A percentile compares a stretch with the other conserved stretches of the same genome.
Evolutionary conservation across 768 basidiomycete genomes (phyloP).

Genomic region (Termitomyces eurrhizus): DNA sequence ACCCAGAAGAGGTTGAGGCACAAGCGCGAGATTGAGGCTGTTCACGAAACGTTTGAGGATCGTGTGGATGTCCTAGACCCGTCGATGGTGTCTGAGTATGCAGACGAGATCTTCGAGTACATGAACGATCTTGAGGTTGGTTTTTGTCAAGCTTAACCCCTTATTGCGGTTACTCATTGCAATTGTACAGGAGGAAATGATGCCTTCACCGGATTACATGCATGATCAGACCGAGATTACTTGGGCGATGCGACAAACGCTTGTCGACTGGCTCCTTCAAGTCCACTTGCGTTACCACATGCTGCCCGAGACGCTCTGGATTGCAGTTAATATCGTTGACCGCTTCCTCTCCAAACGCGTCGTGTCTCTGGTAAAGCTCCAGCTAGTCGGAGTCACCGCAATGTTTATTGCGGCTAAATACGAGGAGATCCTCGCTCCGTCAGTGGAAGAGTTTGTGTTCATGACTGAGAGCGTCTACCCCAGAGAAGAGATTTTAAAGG

Average conservation of each 20-base stretch:
- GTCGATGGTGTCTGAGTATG: constrained; percentile 97
- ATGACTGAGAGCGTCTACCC: constrained; percentile 96
- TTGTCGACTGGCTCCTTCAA: constrained; percentile 98
- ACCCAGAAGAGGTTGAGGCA: constrained; percentile 58
- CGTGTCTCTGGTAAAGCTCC: constrained; percentile 85
- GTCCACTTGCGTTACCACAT: constrained; percentile 98
- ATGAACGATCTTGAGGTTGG: constrained; percentile 91
- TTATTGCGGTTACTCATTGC: constrained; percentile 17
- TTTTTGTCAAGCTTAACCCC: constrained; percentile 3
- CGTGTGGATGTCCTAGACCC: constrained; percentile 75
- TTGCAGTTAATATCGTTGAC: constrained; percentile 95
- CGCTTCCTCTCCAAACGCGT: constrained; percentile 87
- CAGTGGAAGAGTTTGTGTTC: constrained; percentile 96
- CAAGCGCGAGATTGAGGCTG: constrained; percentile 56
- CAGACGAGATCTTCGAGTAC: constrained; percentile 97
- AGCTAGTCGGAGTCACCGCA: constrained; percentile 96
- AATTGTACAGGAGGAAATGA: constrained; percentile 61
- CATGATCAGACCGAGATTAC: constrained; percentile 86
- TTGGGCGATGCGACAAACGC: constrained; percentile 93
- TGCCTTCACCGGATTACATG: constrained; percentile 96
- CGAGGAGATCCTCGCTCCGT: constrained; percentile 97
- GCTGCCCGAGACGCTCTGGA: constrained; percentile 99
- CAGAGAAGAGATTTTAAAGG: constrained; percentile 95
- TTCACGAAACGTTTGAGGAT: constrained; percentile 69
- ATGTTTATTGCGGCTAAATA: constrained; percentile 99